A percentile compares a stretch with the other conserved stretches of the same genome.
Conservation (phyloP, 31 red algal genomes). For the Odonthalia washingtoniensis region DNA sequence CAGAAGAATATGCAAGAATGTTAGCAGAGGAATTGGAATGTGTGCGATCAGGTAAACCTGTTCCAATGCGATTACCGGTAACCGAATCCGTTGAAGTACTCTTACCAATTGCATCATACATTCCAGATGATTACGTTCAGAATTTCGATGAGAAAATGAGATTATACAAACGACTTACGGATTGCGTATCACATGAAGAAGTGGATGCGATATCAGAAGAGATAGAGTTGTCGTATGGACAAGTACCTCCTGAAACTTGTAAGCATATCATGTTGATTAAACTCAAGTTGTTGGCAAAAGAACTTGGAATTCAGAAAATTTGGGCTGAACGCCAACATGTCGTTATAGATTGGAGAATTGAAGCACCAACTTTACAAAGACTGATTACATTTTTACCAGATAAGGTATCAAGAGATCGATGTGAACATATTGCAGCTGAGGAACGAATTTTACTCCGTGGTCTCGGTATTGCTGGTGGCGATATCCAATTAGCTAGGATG, state of each 20-base stretch:
- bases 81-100: constrained; percentile 47
- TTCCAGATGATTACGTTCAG: constrained; percentile 74
- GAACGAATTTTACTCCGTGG: constrained; percentile 75
- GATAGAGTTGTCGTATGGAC: constrained; percentile 59
- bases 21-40: constrained; percentile 82
- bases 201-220: constrained; percentile 31
- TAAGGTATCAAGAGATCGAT: constrained; percentile 45
- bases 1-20: constrained; percentile 82
- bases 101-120: constrained; percentile 75
- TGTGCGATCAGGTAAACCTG: constrained; percentile 54
- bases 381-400: constrained; percentile 66
- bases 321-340: constrained; percentile 83
- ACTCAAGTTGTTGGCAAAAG: constrained; percentile 66
- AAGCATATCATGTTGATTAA: constrained; percentile 57
- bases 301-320: constrained; percentile 68
- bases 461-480: constrained; percentile 78
- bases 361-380: constrained; percentile 49
- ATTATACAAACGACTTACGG: constrained; percentile 51
- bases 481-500: constrained; percentile 78
- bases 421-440: constrained; percentile 49
- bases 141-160: constrained; percentile 84
- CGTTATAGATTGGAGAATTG: constrained; percentile 77
- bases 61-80: constrained; percentile 49
- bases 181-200: constrained; percentile 27
- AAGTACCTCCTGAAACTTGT: constrained; percentile 48